These are phyloP conservation scores for Oryza meridionalis DNA, from an alignment of 176 grass and related monocot species.

Conservation along the genomic window DNA sequence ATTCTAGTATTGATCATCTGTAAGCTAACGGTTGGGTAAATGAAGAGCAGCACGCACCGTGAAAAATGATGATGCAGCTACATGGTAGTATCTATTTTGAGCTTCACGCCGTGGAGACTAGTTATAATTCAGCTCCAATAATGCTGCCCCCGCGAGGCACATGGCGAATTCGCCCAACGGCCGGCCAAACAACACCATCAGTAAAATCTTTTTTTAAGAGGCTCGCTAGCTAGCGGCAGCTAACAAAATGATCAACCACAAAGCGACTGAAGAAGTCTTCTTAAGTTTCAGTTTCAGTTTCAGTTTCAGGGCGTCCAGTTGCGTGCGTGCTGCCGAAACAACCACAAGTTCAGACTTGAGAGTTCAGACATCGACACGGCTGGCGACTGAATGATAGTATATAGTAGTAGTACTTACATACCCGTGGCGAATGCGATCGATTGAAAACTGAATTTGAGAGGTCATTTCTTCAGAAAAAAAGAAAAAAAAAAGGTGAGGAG, in stretches of 20 bases:
- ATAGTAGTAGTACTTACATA: neutral
- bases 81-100: neutral
- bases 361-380: neutral
- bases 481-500: too few species aligned
- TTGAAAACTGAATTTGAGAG: neutral
- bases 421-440: neutral
- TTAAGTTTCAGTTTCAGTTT: neutral
- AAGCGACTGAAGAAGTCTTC: neutral
- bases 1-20: too few species aligned
- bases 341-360: neutral
- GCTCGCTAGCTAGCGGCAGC: neutral
- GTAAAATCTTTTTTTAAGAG: neutral
- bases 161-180: neutral
- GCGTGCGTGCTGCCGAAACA: constrained; percentile 2
- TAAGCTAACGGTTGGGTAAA: neutral
- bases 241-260: neutral
- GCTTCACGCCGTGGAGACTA: neutral
- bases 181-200: neutral
- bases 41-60: neutral
- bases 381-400: neutral
- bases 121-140: neutral
- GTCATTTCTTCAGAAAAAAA: neutral
- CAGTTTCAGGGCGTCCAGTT: neutral
- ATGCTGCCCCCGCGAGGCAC: neutral
- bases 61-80: too few species aligned